Evolutionary conservation across 768 basidiomycete species (phyloP).

Genomic region (Exidia glandulosa): DNA sequence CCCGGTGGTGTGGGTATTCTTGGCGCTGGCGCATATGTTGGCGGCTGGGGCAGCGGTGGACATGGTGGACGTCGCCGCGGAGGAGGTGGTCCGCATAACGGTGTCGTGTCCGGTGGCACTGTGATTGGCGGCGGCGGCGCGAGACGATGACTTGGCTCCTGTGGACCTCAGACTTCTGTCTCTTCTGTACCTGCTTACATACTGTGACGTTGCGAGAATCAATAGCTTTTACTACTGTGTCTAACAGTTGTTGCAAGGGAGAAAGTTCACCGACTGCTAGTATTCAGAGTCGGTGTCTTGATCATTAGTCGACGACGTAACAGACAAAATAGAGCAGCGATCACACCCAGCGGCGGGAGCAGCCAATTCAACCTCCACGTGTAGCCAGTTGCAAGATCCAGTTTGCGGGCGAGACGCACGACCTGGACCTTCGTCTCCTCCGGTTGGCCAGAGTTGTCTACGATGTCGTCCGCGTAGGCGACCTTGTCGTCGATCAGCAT

Average conservation of each 20-base stretch:
- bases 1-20: slow-evolving; percentile 67
- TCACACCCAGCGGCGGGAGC: slow-evolving; percentile 31
- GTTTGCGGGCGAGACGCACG: slow-evolving; percentile 30
- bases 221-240: background rate
- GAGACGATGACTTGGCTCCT: background rate
- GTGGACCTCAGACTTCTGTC: background rate
- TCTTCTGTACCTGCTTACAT: background rate
- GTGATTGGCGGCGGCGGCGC: background rate
- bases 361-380: slow-evolving; percentile 35
- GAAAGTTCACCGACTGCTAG: no score
- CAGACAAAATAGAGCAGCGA: slow-evolving; percentile 5
- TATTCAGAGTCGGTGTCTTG: background rate
- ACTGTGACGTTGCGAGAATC: background rate
- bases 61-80: slow-evolving; percentile 27
- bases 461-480: slow-evolving; percentile 69
- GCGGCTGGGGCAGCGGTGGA: slow-evolving; percentile 66
- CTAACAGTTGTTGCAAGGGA: background rate
- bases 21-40: slow-evolving; percentile 71
- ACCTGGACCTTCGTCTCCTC: slow-evolving; percentile 53
- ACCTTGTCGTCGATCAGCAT: slow-evolving; percentile 70
- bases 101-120: background rate
- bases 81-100: slow-evolving; percentile 20
- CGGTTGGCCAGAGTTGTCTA: slow-evolving; percentile 79
- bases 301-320: background rate
- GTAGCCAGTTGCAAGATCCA: slow-evolving; percentile 27